Conservation (phyloP, 306 rosid genomes). For the Neltuma alba region DNA sequence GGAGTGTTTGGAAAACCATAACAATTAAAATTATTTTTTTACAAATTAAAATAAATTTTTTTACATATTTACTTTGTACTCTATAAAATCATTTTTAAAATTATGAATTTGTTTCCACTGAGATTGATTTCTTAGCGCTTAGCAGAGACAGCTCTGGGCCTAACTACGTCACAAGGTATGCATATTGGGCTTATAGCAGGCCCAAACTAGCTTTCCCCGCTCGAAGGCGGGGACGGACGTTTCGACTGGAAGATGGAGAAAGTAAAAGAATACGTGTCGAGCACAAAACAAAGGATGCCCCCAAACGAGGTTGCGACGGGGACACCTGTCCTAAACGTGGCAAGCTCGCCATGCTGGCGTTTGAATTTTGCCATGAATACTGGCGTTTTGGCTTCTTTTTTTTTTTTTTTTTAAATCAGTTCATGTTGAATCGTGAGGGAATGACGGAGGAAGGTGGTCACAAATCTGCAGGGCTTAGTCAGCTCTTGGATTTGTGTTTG, state of each 20-base stretch:
- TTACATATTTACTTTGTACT: too few species aligned
- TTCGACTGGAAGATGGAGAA: neutral
- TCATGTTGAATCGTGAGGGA: slow-evolving; percentile 26
- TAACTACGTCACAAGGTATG: neutral
- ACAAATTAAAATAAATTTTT: too few species aligned
- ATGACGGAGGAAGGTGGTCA: slow-evolving; percentile 11
- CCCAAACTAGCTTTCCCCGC: neutral
- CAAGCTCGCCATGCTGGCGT: slow-evolving; percentile 39
- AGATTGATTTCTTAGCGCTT: slow-evolving; percentile 16
- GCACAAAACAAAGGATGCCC: neutral
- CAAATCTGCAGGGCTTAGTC: slow-evolving; percentile 10
- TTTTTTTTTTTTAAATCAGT: too few species aligned
- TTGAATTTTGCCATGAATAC: slow-evolving; percentile 13
- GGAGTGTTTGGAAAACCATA: too few species aligned
- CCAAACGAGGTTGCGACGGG: neutral
- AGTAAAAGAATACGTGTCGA: slow-evolving; percentile 47
- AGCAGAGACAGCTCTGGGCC: neutral
- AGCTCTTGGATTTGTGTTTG: neutral
- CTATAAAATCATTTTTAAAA: too few species aligned
- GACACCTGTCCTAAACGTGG: slow-evolving; percentile 66
- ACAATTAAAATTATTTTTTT: too few species aligned
- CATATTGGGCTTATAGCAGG: neutral
- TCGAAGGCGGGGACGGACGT: neutral
- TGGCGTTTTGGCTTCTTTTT: slow-evolving; percentile 20
- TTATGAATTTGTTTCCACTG: too few species aligned